These are phyloP conservation scores for Cordyceps cateniannulata DNA, from an alignment of 2,329 filamentous ascomycete species.

Conservation along the genomic window DNA sequence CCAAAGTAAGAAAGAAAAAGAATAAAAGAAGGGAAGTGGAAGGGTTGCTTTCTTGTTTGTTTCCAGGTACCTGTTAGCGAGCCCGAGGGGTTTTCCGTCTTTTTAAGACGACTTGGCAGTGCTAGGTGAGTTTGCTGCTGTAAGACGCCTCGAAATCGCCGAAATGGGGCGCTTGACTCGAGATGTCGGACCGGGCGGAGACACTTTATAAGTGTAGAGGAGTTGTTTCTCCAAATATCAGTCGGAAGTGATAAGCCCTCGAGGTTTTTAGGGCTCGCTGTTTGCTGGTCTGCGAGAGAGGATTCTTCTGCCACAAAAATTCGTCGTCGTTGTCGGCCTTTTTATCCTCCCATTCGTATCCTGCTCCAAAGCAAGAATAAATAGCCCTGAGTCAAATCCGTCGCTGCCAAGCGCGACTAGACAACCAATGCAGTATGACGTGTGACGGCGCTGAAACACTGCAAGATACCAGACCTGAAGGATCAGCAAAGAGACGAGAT, in stretches of 20 bases:
- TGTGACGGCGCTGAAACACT: constrained; percentile 7
- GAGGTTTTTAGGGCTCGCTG: not conserved
- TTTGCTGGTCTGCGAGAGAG: not conserved
- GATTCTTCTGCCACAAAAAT: not conserved
- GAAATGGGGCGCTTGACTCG: not conserved
- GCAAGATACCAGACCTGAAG: constrained; percentile 6
- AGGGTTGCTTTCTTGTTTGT: too few relatives aligned
- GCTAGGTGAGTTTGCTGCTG: not conserved
- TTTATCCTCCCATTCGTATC: not conserved
- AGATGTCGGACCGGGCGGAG: not conserved
- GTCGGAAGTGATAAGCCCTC: not conserved
- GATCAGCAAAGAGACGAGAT: not conserved
- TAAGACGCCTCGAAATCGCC: not conserved
- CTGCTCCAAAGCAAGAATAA: not conserved
- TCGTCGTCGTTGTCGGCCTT: not conserved
- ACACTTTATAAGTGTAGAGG: too few relatives aligned
- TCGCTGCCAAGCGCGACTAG: constrained; percentile 5
- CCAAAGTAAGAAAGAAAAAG: not conserved
- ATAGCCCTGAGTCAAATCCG: constrained; percentile 1
- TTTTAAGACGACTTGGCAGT: not conserved
- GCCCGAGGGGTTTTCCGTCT: too few relatives aligned
- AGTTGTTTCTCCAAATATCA: too few relatives aligned
- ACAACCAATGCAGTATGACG: constrained; percentile 8
- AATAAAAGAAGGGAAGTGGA: too few relatives aligned
- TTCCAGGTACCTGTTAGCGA: too few relatives aligned